A percentile compares a stretch with the other conserved stretches of the same genome.
Evolutionary conservation across 208 protist genomes (phyloP).

Genomic region (Angomonas deanei): DNA sequence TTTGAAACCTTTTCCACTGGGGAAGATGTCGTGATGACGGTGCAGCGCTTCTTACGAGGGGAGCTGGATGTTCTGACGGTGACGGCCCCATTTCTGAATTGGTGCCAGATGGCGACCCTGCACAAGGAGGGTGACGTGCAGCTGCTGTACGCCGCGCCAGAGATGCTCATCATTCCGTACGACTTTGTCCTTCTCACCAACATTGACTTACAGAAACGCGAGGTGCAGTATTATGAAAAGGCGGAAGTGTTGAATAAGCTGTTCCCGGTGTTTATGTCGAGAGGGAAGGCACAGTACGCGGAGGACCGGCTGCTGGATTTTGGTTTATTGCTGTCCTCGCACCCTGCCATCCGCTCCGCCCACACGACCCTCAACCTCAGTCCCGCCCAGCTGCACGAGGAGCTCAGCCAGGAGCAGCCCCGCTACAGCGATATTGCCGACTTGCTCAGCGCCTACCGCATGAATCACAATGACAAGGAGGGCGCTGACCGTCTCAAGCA

Average conservation of each 20-base stretch:
- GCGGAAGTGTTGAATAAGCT: slow-evolving; percentile 57
- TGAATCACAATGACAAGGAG: slow-evolving; percentile 19
- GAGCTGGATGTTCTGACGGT: slow-evolving; percentile 61
- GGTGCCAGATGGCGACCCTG: slow-evolving; percentile 82
- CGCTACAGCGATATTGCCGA: slow-evolving; percentile 43
- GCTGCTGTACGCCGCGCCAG: slow-evolving; percentile 64
- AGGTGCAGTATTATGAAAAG: slow-evolving; percentile 60
- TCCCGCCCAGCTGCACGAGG: slow-evolving; percentile 52
- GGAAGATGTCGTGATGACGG: slow-evolving; percentile 73
- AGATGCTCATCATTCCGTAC: slow-evolving; percentile 79
- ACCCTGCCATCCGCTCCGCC: slow-evolving; percentile 60
- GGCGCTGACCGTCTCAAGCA: slow-evolving; percentile 55
- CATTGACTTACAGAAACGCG: slow-evolving; percentile 50
- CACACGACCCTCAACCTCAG: slow-evolving; percentile 38
- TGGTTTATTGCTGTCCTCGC: slow-evolving; percentile 61
- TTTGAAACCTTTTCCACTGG: slow-evolving; percentile 58
- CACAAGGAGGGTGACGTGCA: slow-evolving; percentile 70
- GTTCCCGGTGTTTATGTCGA: slow-evolving; percentile 55
- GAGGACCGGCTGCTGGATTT: slow-evolving; percentile 80
- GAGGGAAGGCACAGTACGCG: slow-evolving; percentile 35
- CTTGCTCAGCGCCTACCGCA: slow-evolving; percentile 45
- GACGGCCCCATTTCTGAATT: slow-evolving; percentile 80
- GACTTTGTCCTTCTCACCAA: slow-evolving; percentile 62
- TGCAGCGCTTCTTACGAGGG: slow-evolving; percentile 64
- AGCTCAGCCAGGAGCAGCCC: slow-evolving; percentile 43